Evolutionary conservation across 2,329 filamentous ascomycete species (phyloP), one percentile per base, ranked within the genome.

Genomic region (Ceratocystis variospora): DNA sequence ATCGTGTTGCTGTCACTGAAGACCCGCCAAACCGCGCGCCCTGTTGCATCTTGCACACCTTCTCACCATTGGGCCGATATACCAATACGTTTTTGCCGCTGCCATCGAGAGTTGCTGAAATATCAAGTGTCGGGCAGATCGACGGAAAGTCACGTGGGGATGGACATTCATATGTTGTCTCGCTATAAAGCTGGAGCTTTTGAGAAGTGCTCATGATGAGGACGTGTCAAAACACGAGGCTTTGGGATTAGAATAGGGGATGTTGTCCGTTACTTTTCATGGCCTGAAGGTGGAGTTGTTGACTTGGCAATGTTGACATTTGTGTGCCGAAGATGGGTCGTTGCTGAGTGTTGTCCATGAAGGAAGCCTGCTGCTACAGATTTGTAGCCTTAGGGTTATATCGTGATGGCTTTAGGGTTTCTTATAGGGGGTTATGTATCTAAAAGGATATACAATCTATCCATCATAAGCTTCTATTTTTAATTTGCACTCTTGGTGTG

Each of bases 101-200:
- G n/a, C 81, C 83, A 12, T 88, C 88, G 74, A 77, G 77, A 12
- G 91, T 80, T 4, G 87, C 86, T n/a, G 88, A 80, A 59, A 97
- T 80, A 75, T 96, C 90, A 78, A 96, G 89, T 7, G 86, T 87
- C 17, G 92, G 90, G 75, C 90, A 96, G 75, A 88, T 90, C 31
- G 86, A 81, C 44, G 93, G 79, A 63, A 87, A 81, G 61, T 79
- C 77, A 45, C 79, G 76, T 46, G 82, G 79, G 25, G 84, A 79
- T 28, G 79, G 79, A 59, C 80, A 76, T 63, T 81, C 78, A 68
- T 87, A 79, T 70, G 78, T 77, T 70, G 83, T 84, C 72, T 86
- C 80, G 75, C 82, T 82, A 69, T 82, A 74, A 59, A 81, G 77
- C 69, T 77, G 70, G 68, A 84, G 77, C 69, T 75, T 69, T 68